Conservation (phyloP, 2,329 filamentous ascomycete genomes). For the Aspergillus ruber region DNA sequence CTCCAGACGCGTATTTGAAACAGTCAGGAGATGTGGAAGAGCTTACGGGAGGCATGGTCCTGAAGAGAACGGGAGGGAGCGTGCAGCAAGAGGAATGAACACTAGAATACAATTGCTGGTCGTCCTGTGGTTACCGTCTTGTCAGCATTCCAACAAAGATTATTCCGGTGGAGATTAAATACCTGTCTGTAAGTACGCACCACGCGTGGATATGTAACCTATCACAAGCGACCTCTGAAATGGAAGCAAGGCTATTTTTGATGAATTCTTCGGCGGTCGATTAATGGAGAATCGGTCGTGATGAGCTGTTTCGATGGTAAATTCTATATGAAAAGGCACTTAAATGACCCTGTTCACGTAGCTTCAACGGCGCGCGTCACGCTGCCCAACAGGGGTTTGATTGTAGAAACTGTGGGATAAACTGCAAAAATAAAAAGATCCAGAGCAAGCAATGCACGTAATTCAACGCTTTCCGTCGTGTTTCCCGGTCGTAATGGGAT, state of each 20-base stretch:
- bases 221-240: slow-evolving; percentile 14
- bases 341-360: slow-evolving; percentile 17
- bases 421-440: background rate
- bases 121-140: slow-evolving; percentile 20
- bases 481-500: background rate
- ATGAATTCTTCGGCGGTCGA: background rate
- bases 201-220: slow-evolving; percentile 30
- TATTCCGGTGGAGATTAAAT: slow-evolving; percentile 28
- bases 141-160: slow-evolving; percentile 32
- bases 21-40: slow-evolving; percentile 2
- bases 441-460: background rate
- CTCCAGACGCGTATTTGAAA: slow-evolving; percentile 1
- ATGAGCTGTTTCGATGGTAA: slow-evolving; percentile 10
- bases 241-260: slow-evolving; percentile 11
- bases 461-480: background rate
- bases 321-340: slow-evolving; percentile 21
- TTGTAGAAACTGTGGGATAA: background rate
- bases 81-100: slow-evolving; percentile 13
- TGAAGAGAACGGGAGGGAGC: slow-evolving; percentile 22
- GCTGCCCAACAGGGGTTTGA: background rate
- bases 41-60: slow-evolving; percentile 55
- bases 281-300: slow-evolving; percentile 11
- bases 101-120: slow-evolving; percentile 20
- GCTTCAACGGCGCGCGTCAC: slow-evolving; percentile 10
- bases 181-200: slow-evolving; percentile 30